Base-by-base conservation (phyloP, 805 yeast genomes). In the Candida broadrunensis region DNA sequence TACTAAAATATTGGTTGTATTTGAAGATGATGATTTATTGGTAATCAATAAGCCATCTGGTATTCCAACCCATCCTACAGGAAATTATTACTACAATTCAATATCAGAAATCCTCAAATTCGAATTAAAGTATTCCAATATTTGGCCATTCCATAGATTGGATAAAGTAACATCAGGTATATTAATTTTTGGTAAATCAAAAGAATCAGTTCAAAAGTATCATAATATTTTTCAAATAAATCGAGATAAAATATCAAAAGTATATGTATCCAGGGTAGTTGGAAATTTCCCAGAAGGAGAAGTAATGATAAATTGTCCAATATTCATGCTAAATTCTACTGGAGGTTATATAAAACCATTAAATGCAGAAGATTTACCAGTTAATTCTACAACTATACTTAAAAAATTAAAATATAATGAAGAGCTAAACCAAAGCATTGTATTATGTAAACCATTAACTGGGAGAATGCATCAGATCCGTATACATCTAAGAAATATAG, bases 391-490 rank as follows among this genome's bases (percentile, higher is more conserved):
- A 11, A 69, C 76, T 1, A 42, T 52, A 2, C 70, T 72, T 43
- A 42, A 52, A 33, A 39, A 56, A 7, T 9, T 75, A 1, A 44
- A 37, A 15, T 73, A 70, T 47, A 55, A 52, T 43, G 15, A 42
- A 1, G 39, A 45, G 1, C 17, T 47, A 11, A 41, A 67, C 42
- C 59, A 75, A 41, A 73, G 78, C 46, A 53, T 78, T 1, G 77
- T 78, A 1, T 41, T 51, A 41, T 78, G 83, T 46, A 54, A 52
- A 32, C 82, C 83, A 0, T 43, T 71, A 5, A 73, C 81, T 1
- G 83, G 83, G 0, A 62, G 73, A 45, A 75, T 75, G 54, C 83
- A 78, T 55, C 83, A 78, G 52, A 77, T 78, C 19, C 58, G 83
- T 11, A 75, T 78, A 4, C 83, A 78, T 52, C 54, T 78, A 11